Percentiles rank a stretch among this genome's conserved stretches.
Conservation (phyloP, 495 filamentous ascomycete genomes). For the Pseudevernia furfuracea region DNA sequence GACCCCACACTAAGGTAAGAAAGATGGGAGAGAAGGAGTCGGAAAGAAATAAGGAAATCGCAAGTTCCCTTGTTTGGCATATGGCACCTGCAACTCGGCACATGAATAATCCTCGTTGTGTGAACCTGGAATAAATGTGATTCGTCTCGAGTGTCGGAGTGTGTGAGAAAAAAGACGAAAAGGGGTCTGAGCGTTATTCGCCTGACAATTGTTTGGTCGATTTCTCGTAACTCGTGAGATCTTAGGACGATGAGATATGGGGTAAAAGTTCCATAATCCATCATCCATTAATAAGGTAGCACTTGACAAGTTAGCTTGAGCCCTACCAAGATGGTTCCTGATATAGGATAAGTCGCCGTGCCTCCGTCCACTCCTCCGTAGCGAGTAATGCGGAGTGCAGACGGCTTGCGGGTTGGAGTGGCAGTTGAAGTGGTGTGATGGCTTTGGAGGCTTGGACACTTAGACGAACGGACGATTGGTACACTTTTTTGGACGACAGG, state of each 20-base stretch:
- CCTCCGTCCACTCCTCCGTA: background rate
- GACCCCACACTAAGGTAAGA: slow-evolving; percentile 19
- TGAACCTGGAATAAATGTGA: too few relatives aligned
- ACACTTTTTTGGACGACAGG: background rate
- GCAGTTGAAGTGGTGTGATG: background rate
- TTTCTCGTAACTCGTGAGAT: too few relatives aligned
- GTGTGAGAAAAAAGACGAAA: background rate
- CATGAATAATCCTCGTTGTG: too few relatives aligned
- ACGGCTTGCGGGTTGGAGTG: background rate
- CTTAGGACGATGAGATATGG: slow-evolving; percentile 9
- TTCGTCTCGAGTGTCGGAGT: background rate
- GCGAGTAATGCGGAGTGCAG: background rate
- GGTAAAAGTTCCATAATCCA: too few relatives aligned
- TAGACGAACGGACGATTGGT: background rate
- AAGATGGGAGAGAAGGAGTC: background rate
- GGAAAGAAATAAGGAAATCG: slow-evolving; percentile 3
- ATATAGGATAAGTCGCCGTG: slow-evolving; percentile 9
- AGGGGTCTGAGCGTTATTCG: slow-evolving; percentile 23
- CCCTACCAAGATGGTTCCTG: slow-evolving; percentile 12
- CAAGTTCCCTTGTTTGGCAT: background rate
- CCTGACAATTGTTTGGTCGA: background rate
- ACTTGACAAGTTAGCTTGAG: background rate
- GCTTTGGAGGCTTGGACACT: background rate
- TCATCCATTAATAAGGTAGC: too few relatives aligned
- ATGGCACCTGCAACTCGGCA: slow-evolving; percentile 1